Base-by-base conservation (phyloP, 164 flowering plant species). In the Warburgia ugandensis region DNA sequence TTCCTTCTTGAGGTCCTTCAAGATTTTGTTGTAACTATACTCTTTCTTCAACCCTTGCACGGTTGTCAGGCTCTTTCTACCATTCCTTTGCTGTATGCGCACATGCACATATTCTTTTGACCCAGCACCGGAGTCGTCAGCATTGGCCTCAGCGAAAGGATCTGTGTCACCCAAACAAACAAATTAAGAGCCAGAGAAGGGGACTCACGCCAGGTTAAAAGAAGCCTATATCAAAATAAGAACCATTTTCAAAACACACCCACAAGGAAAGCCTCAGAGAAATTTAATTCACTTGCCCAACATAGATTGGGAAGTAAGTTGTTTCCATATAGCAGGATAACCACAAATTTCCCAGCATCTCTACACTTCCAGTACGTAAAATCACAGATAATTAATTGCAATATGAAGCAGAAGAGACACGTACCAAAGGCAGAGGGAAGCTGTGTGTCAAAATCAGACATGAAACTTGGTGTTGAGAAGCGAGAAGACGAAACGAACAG, bases 91-190 rank as follows among this genome's bases (percentile, higher is more conserved):
- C 30, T 27, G 33, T 14, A 26, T 14, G 32, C 50, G 20, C 50
- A 27, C 33, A 46, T 46, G 32, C 33, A 46, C 50, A 25, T 29
- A 46, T 29, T 76, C 80, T 50, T 76, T 76, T 20, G 80, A 2
- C 50, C 75, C 77, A 63, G 77, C 76, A 19, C 76, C 67, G 1
- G 77, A 70, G 66, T 76, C 75, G 47, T 63, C 80, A 69, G 77
- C 72, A n/a, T n/a, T n/a, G n/a, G n/a, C n/a, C n/a, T n/a, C n/a
- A n/a, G n/a, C n/a, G n/a, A n/a, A n/a, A n/a, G 80, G 80, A 68
- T 76, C 77, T 76, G 36, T 3, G 6, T 6, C 41, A 16, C 17
- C 41, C 10, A 33, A 11, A 33, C 37, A 33, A 11, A 6, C 37
- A 40, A 9, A 40, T 8, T 13, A 8, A 19, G 9, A 7, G n/a